Evolutionary conservation across 2,329 filamentous ascomycete species (phyloP).

Genomic region (Clonostachys rosea): DNA sequence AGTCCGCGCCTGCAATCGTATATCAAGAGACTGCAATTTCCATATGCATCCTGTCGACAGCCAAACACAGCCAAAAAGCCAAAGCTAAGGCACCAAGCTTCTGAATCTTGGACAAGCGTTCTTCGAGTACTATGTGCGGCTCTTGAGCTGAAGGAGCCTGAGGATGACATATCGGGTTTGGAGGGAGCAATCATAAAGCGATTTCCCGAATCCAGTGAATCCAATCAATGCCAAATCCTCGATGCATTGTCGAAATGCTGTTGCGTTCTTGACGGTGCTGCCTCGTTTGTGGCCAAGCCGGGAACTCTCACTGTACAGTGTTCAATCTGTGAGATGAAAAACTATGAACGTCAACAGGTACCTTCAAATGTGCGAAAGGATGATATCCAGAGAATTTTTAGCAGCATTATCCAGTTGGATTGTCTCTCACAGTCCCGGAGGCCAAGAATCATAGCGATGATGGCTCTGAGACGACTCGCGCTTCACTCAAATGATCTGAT

Average conservation of each 20-base stretch:
- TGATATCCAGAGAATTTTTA: slow-evolving; percentile 20
- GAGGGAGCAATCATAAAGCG: no score
- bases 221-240: slow-evolving; percentile 31
- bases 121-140: no score
- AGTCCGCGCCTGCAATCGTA: slow-evolving; percentile 16
- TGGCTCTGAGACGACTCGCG: slow-evolving; percentile 64
- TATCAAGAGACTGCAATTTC: slow-evolving; percentile 18
- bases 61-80: no score
- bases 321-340: no score
- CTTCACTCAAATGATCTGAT: slow-evolving; percentile 57
- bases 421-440: slow-evolving; percentile 50
- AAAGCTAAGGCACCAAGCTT: no score
- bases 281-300: not conserved
- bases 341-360: no score
- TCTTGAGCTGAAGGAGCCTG: no score
- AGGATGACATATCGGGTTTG: no score
- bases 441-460: slow-evolving; percentile 66
- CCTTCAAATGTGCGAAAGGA: no score
- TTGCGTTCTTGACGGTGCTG: slow-evolving; percentile 12
- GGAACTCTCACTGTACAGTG: no score
- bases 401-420: slow-evolving; percentile 35
- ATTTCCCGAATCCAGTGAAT: no score
- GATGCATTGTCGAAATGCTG: slow-evolving; percentile 41
- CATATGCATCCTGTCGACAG: slow-evolving; percentile 4
- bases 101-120: no score